Evolutionary conservation across 495 filamentous ascomycete genomes (phyloP), one percentile per base, ranked within the genome.

Genomic region (Xylaria bambusicola): DNA sequence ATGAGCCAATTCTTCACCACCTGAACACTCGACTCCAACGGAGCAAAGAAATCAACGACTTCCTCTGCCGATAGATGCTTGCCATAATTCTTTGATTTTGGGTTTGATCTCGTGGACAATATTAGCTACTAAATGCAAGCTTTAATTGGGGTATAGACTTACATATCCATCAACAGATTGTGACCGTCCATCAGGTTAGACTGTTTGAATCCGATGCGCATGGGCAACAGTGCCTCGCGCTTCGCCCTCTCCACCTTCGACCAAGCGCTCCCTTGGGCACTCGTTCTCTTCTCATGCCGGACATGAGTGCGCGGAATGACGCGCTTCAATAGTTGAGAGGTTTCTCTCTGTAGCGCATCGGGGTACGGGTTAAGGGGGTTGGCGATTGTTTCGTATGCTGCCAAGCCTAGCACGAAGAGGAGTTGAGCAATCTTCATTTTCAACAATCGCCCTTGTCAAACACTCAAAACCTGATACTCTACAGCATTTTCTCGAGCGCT

Each of bases 91-190:
- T 71, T 65, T 0, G 83, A 86, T 15, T 62, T 83, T 77, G 64
- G 89, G 84, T 33, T 90, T 85, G 73, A 95, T 89, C 78, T 95
- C 89, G 26, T 85, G 89, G 36, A 70, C 89, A 91, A 26, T 86
- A 71, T 95, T 91, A 76, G 93, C 89, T 84, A 93, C 18, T 46
- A 13, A 10, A 27, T 24, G 24, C 6, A 15, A 21, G 9, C 0
- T 1, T 6, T 31, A 2, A 12, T 20, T 24, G 15, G 8, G 48
- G 54, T 17, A 20, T 15, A 10, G 38, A 18, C 45, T 38, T 52
- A 73, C 71, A 74, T 72, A 3, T 72, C 66, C 60, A 71, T 68
- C n/a, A 74, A 62, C 29, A 71, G 20, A 36, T 67, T 56, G 49
- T 65, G 65, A 0, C 70, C 73, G 20, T 58, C 54, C 60, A 69